Percentiles rank a stretch among this genome's conserved stretches.
These are phyloP conservation scores for Vicia sativa DNA, from an alignment of 306 rosid genomes.

Conservation along the genomic window DNA sequence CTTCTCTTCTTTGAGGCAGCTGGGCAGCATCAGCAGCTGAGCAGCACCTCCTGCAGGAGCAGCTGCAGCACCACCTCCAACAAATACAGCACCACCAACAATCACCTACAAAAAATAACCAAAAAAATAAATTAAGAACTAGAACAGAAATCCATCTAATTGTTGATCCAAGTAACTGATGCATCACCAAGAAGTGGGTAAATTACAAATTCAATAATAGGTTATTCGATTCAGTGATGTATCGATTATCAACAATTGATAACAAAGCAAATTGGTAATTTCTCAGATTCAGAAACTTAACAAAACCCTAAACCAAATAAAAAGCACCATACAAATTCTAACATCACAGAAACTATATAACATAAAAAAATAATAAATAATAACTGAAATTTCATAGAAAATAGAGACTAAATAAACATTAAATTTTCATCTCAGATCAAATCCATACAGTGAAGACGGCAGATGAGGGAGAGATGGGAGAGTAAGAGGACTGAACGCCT, in stretches of 20 bases:
- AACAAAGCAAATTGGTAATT: too few species aligned
- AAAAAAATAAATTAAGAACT: neutral
- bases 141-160: neutral
- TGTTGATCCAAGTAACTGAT: neutral
- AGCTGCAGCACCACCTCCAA: slow-evolving; percentile 60
- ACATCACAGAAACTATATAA: neutral
- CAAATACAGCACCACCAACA: slow-evolving; percentile 64
- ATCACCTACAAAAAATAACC: slow-evolving; percentile 54
- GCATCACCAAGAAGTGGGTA: too few species aligned
- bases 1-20: slow-evolving; percentile 63
- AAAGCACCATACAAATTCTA: neutral
- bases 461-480: slow-evolving; percentile 62
- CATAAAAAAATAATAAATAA: neutral
- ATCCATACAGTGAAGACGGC: slow-evolving; percentile 76
- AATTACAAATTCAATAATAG: too few species aligned
- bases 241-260: too few species aligned
- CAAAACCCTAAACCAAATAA: neutral
- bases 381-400: too few species aligned
- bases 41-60: slow-evolving; percentile 64
- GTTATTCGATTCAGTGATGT: too few species aligned
- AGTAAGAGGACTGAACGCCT: slow-evolving; percentile 75
- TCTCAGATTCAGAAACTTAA: neutral
- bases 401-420: neutral
- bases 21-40: slow-evolving; percentile 49
- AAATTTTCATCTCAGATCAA: neutral